phyloP scores from a whole-genome alignment of 345 rosid species.

The Stellera chamaejasme region DNA sequence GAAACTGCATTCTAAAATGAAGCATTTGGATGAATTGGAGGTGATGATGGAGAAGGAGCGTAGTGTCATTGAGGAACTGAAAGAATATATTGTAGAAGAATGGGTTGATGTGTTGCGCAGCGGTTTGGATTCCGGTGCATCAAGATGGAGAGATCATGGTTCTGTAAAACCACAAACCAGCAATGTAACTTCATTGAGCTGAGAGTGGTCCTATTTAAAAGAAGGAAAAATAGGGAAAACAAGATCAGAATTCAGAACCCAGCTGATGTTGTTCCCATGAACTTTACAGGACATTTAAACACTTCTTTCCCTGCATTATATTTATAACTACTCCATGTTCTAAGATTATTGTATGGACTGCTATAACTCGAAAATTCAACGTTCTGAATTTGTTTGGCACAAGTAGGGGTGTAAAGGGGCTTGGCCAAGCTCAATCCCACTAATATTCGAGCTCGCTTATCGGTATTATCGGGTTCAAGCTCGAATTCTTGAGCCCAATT shows the following conservation, averaged over 20 bases:
- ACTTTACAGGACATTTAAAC: too few relatives aligned
- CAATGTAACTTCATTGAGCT: conserved; percentile 6
- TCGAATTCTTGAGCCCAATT: too few relatives aligned
- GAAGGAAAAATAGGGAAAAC: not conserved
- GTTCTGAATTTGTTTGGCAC: too few relatives aligned
- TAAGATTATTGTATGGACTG: too few relatives aligned
- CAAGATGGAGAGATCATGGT: conserved; percentile 53
- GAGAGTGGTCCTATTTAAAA: conserved; percentile 2
- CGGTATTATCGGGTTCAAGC: too few relatives aligned
- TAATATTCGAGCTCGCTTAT: too few relatives aligned
- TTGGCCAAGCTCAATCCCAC: too few relatives aligned
- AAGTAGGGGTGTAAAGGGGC: too few relatives aligned
- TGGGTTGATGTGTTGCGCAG: conserved; percentile 35
- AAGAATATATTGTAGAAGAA: conserved; percentile 35
- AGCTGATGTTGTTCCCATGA: not conserved
- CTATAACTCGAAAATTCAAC: too few relatives aligned
- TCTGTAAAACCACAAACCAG: conserved; percentile 21
- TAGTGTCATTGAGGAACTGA: conserved; percentile 40
- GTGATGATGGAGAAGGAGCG: conserved; percentile 71
- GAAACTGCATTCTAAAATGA: conserved; percentile 59
- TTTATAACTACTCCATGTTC: too few relatives aligned
- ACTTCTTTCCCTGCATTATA: too few relatives aligned
- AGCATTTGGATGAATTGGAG: conserved; percentile 61
- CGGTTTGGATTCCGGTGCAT: conserved; percentile 37
- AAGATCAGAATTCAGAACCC: conserved; percentile 6